These are phyloP conservation scores for Spiraea crenata DNA, from an alignment of 331 rosid species.

Conservation along the genomic window DNA sequence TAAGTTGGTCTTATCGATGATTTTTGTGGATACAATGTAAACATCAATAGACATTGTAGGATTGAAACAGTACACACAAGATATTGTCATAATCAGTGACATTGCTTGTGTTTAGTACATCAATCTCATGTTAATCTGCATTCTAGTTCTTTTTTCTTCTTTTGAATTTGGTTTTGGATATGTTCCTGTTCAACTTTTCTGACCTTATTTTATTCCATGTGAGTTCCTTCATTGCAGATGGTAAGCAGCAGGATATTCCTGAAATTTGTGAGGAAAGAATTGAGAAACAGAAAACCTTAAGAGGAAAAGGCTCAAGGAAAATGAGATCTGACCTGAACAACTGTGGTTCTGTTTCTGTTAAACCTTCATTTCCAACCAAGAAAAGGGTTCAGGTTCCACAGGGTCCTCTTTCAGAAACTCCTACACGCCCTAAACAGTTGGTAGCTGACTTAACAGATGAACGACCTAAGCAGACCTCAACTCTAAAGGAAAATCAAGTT, in stretches of 20 bases:
- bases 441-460: conserved; percentile 31
- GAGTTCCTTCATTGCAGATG: conserved; percentile 34
- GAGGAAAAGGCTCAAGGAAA: conserved; percentile 35
- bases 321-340: conserved; percentile 20
- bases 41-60: too few relatives aligned
- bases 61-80: neutral
- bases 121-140: neutral
- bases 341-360: conserved; percentile 34
- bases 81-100: neutral
- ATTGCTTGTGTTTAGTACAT: neutral
- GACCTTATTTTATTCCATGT: neutral
- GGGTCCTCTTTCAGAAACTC: conserved; percentile 56
- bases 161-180: too few relatives aligned
- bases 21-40: too few relatives aligned
- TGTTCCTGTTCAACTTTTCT: neutral
- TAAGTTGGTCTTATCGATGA: too few relatives aligned
- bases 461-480: conserved; percentile 26
- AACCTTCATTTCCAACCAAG: conserved; percentile 85
- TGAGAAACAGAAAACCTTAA: conserved; percentile 17
- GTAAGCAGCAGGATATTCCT: conserved; percentile 29
- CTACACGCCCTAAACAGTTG: conserved; percentile 34
- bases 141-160: neutral
- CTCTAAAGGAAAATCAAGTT: conserved; percentile 27
- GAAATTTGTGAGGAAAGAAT: conserved; percentile 24
- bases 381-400: conserved; percentile 94